These are phyloP conservation scores for Colletotrichum sp. DNA, from an alignment of 2,329 filamentous ascomycete genomes.

Conservation along the genomic window DNA sequence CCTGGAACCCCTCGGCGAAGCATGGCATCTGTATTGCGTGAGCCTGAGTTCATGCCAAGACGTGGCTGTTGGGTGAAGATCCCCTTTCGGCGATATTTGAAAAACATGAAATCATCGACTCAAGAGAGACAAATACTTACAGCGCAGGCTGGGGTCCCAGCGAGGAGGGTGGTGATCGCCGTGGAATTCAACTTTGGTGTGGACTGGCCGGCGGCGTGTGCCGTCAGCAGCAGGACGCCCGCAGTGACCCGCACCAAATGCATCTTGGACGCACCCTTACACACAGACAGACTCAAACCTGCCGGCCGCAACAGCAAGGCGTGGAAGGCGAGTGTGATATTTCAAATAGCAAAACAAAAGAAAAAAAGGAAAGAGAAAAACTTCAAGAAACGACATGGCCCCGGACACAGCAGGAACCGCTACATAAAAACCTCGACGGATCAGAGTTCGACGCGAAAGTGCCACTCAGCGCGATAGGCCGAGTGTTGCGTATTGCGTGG, in stretches of 20 bases:
- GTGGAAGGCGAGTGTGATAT: background rate
- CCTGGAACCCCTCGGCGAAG: background rate
- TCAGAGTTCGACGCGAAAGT: background rate
- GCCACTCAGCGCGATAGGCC: background rate
- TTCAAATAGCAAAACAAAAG: background rate
- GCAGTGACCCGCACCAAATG: background rate
- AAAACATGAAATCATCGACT: background rate
- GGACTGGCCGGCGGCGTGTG: background rate
- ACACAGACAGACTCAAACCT: background rate
- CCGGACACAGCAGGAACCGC: background rate
- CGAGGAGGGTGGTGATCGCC: background rate
- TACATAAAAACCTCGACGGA: background rate
- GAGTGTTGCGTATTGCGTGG: background rate
- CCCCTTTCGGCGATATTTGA: background rate
- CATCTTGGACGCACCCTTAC: background rate
- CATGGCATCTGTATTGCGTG: background rate
- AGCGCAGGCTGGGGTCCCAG: constrained; percentile 1
- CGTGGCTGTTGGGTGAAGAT: background rate
- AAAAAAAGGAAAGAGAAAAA: background rate
- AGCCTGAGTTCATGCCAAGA: background rate
- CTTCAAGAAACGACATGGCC: background rate
- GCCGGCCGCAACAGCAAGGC: background rate
- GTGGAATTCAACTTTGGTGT: background rate
- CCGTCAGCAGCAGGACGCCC: background rate
- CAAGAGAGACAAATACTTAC: background rate